Evolutionary conservation across 1,139 yeast species (phyloP).

Genomic region (Pichia sp.): DNA sequence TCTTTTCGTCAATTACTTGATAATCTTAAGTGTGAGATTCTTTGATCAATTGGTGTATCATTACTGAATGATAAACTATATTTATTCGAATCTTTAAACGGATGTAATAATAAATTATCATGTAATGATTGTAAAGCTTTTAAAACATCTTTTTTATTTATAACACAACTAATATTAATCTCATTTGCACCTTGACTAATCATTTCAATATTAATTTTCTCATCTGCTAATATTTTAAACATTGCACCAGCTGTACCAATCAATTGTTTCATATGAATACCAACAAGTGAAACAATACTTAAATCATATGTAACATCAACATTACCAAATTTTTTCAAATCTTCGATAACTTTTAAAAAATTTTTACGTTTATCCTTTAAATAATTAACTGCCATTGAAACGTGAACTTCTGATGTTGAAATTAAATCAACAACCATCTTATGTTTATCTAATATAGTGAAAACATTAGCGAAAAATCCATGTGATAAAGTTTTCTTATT

Average conservation of each 20-base stretch:
- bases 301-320: slow-evolving; percentile 83
- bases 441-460: slow-evolving; percentile 76
- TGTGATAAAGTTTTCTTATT: slow-evolving; percentile 89
- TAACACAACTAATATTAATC: slow-evolving; percentile 92
- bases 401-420: slow-evolving; percentile 95
- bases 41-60: slow-evolving; percentile 25
- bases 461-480: slow-evolving; percentile 88
- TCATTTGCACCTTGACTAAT: slow-evolving; percentile 97
- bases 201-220: slow-evolving; percentile 91
- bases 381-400: slow-evolving; percentile 92
- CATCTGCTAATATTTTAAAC: slow-evolving; percentile 92
- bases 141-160: slow-evolving; percentile 72
- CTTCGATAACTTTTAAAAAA: slow-evolving; percentile 64
- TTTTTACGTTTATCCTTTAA: slow-evolving; percentile 50
- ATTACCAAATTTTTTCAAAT: slow-evolving; percentile 71
- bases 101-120: slow-evolving; percentile 57
- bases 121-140: slow-evolving; percentile 85
- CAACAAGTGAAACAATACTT: slow-evolving; percentile 90
- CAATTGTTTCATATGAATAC: slow-evolving; percentile 93
- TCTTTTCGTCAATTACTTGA: slow-evolving; percentile 12
- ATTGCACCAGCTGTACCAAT: slow-evolving; percentile 96
- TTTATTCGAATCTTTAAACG: slow-evolving; percentile 28
- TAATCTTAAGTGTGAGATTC: slow-evolving; percentile 30
- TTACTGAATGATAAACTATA: slow-evolving; percentile 6
- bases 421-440: slow-evolving; percentile 89